These are phyloP conservation scores for Calonectria henricotiae DNA, from an alignment of 2,329 filamentous ascomycete genomes.

Conservation along the genomic window DNA sequence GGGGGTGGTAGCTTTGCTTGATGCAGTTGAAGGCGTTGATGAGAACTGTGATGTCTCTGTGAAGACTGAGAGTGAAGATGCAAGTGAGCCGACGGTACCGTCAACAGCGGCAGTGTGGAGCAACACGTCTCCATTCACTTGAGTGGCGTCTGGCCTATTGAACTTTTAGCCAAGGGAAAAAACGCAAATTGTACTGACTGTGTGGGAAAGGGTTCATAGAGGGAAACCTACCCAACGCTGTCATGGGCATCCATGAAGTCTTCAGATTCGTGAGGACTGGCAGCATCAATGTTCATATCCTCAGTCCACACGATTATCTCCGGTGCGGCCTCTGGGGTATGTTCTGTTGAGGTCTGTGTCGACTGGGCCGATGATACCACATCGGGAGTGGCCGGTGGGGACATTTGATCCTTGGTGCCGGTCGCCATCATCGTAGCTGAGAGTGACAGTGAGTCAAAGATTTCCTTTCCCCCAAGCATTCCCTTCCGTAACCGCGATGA, in stretches of 20 bases:
- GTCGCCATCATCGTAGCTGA: slow-evolving; percentile 48
- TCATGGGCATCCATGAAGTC: slow-evolving; percentile 46
- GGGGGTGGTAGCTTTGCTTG: slow-evolving; percentile 78
- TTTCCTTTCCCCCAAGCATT: slow-evolving; percentile 42
- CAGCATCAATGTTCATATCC: slow-evolving; percentile 56
- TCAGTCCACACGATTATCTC: slow-evolving; percentile 66
- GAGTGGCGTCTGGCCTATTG: slow-evolving; percentile 46
- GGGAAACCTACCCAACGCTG: slow-evolving; percentile 52
- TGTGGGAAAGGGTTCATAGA: slow-evolving; percentile 19
- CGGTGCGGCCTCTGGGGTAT: slow-evolving; percentile 58
- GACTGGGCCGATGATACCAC: slow-evolving; percentile 51
- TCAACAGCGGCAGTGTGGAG: slow-evolving; percentile 42
- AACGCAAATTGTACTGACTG: slow-evolving; percentile 1
- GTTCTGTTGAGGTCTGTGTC: slow-evolving; percentile 56
- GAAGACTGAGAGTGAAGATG: slow-evolving; percentile 69
- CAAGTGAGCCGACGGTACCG: slow-evolving; percentile 61
- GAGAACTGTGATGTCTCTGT: slow-evolving; percentile 73
- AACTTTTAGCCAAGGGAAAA: slow-evolving; percentile 21
- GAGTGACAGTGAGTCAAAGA: slow-evolving; percentile 51
- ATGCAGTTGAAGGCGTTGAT: slow-evolving; percentile 69
- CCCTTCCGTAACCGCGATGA: slow-evolving; percentile 48
- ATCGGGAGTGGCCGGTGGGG: slow-evolving; percentile 51
- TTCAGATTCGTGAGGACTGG: slow-evolving; percentile 47
- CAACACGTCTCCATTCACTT: slow-evolving; percentile 42
- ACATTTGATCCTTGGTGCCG: slow-evolving; percentile 53